Conservation (phyloP, 2,329 filamentous ascomycete species). For the Hypoxylon sp. region DNA sequence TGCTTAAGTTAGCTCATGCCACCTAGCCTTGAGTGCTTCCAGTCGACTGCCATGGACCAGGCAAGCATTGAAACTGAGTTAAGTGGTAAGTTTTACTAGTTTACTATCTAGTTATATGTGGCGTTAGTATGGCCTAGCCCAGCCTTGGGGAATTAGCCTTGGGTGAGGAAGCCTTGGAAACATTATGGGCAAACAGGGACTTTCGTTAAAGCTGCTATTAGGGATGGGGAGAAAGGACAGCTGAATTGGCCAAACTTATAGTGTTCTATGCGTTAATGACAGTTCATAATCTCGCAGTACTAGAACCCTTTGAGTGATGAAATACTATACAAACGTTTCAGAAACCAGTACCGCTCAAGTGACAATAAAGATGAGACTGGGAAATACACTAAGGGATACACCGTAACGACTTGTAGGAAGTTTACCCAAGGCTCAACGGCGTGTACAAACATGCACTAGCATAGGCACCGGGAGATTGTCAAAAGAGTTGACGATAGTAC, state of each 20-base stretch:
- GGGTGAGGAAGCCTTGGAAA: too few relatives aligned
- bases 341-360: background rate
- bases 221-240: too few relatives aligned
- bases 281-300: too few relatives aligned
- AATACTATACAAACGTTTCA: background rate
- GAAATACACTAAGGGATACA: background rate
- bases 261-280: too few relatives aligned
- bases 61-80: background rate
- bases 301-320: background rate
- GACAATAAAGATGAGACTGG: background rate
- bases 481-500: background rate
- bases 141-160: too few relatives aligned
- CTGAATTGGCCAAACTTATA: too few relatives aligned
- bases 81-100: background rate
- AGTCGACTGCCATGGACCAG: background rate
- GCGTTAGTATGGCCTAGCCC: background rate
- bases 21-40: slow-evolving; percentile 3
- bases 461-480: background rate
- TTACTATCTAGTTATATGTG: background rate
- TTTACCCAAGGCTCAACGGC: background rate
- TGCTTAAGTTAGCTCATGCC: slow-evolving; percentile 5
- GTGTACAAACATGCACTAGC: background rate
- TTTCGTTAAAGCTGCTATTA: too few relatives aligned
- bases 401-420: background rate
- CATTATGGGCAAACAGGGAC: too few relatives aligned